A percentile compares a stretch with the other conserved stretches of the same genome.
Evolutionary conservation across 2,329 filamentous ascomycete species (phyloP).

Genomic region (Alternaria sp.): DNA sequence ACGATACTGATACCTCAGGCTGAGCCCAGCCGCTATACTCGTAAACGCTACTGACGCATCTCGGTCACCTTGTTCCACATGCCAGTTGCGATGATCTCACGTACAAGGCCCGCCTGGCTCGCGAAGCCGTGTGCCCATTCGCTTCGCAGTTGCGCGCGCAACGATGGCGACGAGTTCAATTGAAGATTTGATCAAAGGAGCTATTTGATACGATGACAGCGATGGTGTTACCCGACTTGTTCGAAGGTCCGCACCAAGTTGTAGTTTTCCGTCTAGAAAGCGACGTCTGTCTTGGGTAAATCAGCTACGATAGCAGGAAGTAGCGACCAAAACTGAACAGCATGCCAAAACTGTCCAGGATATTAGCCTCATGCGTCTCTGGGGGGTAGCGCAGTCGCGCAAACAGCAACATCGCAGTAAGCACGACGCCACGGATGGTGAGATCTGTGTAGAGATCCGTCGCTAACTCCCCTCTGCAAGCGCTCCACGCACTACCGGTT

Average conservation of each 20-base stretch:
- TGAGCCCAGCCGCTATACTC: neutral
- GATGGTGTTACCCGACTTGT: conserved; percentile 15
- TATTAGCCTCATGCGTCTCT: neutral
- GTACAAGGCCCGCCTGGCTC: neutral
- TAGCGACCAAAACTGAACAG: conserved; percentile 45
- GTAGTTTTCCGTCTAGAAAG: conserved; percentile 13
- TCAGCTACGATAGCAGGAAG: conserved; percentile 44
- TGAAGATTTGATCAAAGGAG: neutral
- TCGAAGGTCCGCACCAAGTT: conserved; percentile 23
- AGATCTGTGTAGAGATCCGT: conserved; percentile 51
- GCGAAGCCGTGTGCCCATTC: conserved; percentile 5
- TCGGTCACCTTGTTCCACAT: neutral
- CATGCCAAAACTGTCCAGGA: conserved; percentile 44
- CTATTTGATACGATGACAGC: conserved; percentile 1
- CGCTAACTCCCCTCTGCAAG: conserved; percentile 46
- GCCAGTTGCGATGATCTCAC: neutral
- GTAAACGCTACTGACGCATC: neutral
- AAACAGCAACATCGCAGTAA: neutral
- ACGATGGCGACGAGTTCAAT: neutral
- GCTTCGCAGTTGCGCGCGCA: neutral
- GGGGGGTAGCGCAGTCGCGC: neutral
- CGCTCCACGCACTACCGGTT: conserved; percentile 22
- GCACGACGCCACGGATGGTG: conserved; percentile 14
- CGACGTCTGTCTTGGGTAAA: conserved; percentile 21
- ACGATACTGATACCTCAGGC: neutral